A percentile compares a stretch with the other conserved stretches of the same genome.
These are phyloP conservation scores for Celoporthe dispersa DNA, from an alignment of 2,329 filamentous ascomycete genomes.

Conservation along the genomic window DNA sequence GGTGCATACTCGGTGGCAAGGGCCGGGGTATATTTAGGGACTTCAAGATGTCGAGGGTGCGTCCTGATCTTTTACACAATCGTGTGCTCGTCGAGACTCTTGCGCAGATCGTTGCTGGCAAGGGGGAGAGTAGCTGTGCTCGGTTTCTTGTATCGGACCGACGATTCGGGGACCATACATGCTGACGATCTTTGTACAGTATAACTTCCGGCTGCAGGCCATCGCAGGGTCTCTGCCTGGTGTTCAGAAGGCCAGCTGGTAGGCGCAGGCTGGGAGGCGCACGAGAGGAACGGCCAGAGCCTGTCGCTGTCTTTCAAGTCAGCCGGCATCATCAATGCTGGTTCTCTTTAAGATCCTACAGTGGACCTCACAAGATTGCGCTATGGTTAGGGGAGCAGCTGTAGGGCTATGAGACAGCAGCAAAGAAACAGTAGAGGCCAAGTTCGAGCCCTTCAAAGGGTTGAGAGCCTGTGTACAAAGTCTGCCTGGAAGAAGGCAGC, in stretches of 20 bases:
- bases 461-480: neutral
- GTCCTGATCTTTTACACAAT: slow-evolving; percentile 42
- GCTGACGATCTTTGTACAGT: slow-evolving; percentile 60
- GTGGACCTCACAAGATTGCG: neutral
- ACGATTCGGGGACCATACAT: neutral
- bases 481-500: neutral
- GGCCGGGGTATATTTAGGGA: slow-evolving; percentile 88
- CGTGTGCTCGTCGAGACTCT: neutral
- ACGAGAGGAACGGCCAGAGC: neutral
- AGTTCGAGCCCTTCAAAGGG: neutral
- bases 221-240: slow-evolving; percentile 84
- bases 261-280: slow-evolving; percentile 39
- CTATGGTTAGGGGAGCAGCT: neutral
- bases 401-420: neutral
- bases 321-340: neutral
- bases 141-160: neutral
- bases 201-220: slow-evolving; percentile 89
- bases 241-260: slow-evolving; percentile 97
- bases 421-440: neutral
- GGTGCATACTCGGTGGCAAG: slow-evolving; percentile 91
- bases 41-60: slow-evolving; percentile 88
- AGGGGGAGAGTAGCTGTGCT: neutral
- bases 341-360: neutral
- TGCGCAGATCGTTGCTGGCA: neutral
- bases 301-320: too few species aligned